These are phyloP conservation scores for Penicillium cosmopolitanum DNA, from an alignment of 495 filamentous ascomycete species.

Conservation along the genomic window DNA sequence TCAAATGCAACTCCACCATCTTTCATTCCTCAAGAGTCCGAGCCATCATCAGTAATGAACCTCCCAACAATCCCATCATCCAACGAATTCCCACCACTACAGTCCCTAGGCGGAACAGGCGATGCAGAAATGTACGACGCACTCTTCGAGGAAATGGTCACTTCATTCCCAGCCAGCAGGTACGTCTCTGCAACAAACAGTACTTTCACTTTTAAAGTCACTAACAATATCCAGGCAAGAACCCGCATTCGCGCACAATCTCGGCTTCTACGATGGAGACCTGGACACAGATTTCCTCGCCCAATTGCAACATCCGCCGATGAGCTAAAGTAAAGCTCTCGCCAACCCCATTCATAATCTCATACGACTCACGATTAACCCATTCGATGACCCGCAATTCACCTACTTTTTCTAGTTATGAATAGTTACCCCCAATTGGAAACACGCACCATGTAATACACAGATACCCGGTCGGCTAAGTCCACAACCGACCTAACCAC, in stretches of 20 bases:
- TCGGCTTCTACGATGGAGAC: slow-evolving; percentile 32
- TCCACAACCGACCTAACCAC: slow-evolving; percentile 10
- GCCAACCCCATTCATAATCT: too few relatives aligned
- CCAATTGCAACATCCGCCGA: slow-evolving; percentile 21
- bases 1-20: background rate
- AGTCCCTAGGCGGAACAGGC: background rate
- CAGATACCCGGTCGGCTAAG: slow-evolving; percentile 9
- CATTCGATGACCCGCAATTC: too few relatives aligned
- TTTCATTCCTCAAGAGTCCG: background rate
- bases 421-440: background rate
- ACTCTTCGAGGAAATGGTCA: slow-evolving; percentile 30
- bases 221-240: slow-evolving; percentile 18
- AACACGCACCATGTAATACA: background rate
- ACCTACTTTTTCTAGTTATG: too few relatives aligned
- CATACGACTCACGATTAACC: too few relatives aligned
- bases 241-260: slow-evolving; percentile 31
- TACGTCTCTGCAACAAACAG: background rate
- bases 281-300: slow-evolving; percentile 31
- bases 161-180: slow-evolving; percentile 21
- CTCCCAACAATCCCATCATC: background rate
- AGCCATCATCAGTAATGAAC: background rate
- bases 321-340: too few relatives aligned
- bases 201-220: background rate
- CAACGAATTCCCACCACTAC: background rate
- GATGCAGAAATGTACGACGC: slow-evolving; percentile 26